Evolutionary conservation across 345 rosid species (phyloP), one percentile per base, ranked within the genome.

Genomic region (Euphorbia pulcherrima): DNA sequence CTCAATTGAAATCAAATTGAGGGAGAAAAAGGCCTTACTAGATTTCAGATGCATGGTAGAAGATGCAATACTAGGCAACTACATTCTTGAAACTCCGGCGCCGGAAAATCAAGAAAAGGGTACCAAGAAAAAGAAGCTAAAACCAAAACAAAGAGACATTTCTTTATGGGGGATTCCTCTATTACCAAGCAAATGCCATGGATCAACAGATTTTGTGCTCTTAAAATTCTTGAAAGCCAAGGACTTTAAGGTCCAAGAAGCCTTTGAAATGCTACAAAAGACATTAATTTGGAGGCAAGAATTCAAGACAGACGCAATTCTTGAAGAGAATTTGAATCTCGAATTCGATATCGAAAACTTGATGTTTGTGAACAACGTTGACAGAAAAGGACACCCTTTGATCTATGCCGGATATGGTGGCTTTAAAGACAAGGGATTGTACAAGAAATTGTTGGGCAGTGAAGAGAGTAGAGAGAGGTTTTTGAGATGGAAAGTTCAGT

Each of bases 91-190:
- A 28, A 74, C 71, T 10, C 78, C 79, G 0, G 55, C 27, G 17
- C 67, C 39, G 41, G 24, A 27, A 16, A 8, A 59, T 29, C 68
- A 0, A 33, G 48, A 11, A 33, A 18, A 3, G 78, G 35, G 63
- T 11, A 12, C 13, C 28, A 9, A 53, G 7, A 62, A 40, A 23
- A 39, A 48, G 3, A 71, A 14, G 11, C 64, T 54, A 4, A 40
- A 14, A 14, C 64, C 54, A 4, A 40, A 74, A 11, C 47, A 64
- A 5, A 71, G 65, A 65, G 82, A 79, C 17, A 77, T 82, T 7
- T 69, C 72, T 23, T 68, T 86, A 2, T 84, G 90, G 93, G 87
- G 87, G 0, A 81, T 86, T 48, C 84, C 93, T 39, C 55, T 86
- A 37, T 64, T 86, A 72, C 90, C 88, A n/a, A 83, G 86, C 30